Percentiles rank a stretch among this genome's conserved stretches.
These are phyloP conservation scores for Papiliotrema laurentii DNA, from an alignment of 1,284 basidiomycete species.

Conservation along the genomic window DNA sequence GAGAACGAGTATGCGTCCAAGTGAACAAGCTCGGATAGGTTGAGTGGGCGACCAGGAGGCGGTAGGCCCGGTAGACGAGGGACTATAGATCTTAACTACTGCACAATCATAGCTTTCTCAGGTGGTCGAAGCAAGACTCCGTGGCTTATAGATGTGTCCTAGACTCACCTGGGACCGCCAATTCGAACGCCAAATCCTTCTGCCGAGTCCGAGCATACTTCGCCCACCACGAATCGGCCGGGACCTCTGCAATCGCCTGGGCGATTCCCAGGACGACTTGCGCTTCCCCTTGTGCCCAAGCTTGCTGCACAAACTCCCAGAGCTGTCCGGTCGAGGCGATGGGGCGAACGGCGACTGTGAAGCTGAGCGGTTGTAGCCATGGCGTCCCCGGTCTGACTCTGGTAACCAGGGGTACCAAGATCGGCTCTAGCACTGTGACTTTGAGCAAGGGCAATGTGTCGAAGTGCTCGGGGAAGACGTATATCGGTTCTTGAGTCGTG, in stretches of 20 bases:
- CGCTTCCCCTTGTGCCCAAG: conserved; percentile 33
- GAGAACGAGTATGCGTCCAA: conserved; percentile 36
- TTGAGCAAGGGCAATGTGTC: conserved; percentile 21
- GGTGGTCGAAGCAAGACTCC: neutral
- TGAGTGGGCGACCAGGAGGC: conserved; percentile 28
- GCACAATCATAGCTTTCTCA: neutral
- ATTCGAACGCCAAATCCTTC: conserved; percentile 24
- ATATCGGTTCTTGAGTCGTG: conserved; percentile 13
- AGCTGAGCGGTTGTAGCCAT: conserved; percentile 29
- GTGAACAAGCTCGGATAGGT: conserved; percentile 36
- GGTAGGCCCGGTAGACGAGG: conserved; percentile 41
- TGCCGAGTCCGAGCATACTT: conserved; percentile 20
- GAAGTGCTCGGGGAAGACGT: conserved; percentile 16
- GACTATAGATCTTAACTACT: no score
- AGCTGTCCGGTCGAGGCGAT: conserved; percentile 33
- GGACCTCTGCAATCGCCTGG: conserved; percentile 18
- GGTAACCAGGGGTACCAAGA: conserved; percentile 11
- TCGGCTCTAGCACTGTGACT: conserved; percentile 15
- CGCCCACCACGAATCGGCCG: conserved; percentile 26
- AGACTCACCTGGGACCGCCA: conserved; percentile 36
- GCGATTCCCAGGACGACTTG: conserved; percentile 23
- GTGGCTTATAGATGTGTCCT: conserved; percentile 3
- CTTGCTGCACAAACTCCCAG: conserved; percentile 30
- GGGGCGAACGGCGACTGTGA: conserved; percentile 30
- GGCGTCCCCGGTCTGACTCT: conserved; percentile 7